Percentiles rank a stretch among this genome's conserved stretches.
Conservation (phyloP, 2,329 filamentous ascomycete species). For the Colletotrichum echinochloae region DNA sequence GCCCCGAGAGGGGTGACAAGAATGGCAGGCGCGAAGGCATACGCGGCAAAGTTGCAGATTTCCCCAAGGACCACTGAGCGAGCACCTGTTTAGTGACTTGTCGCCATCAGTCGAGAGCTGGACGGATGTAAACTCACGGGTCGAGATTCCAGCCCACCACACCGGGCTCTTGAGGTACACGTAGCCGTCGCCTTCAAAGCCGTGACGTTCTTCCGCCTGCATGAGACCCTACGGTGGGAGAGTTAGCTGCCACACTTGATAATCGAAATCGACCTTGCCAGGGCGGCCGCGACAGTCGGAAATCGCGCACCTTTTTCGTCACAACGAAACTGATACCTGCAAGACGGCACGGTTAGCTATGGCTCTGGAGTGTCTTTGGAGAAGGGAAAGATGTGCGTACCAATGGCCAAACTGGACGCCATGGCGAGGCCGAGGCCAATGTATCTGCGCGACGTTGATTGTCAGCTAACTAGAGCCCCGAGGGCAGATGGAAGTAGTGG, state of each 20-base stretch:
- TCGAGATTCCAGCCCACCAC: constrained; percentile 96
- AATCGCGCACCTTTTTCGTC: constrained; percentile 86
- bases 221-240: constrained; percentile 76
- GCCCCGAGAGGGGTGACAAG: constrained; percentile 95
- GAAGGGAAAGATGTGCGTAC: constrained; percentile 55
- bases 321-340: constrained; percentile 96
- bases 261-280: constrained; percentile 19
- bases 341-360: constrained; percentile 43
- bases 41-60: constrained; percentile 96
- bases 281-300: constrained; percentile 7
- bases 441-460: constrained; percentile 65
- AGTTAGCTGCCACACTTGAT: constrained; percentile 41
- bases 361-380: constrained; percentile 1
- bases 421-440: constrained; percentile 82
- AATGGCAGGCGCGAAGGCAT: constrained; percentile 98
- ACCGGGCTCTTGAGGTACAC: constrained; percentile 93
- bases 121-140: constrained; percentile 71
- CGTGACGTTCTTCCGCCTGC: constrained; percentile 89
- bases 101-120: not conserved
- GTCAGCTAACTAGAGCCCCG: constrained; percentile 47
- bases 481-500: constrained; percentile 17
- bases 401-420: constrained; percentile 80
- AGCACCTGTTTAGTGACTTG: constrained; percentile 22
- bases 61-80: constrained; percentile 89
- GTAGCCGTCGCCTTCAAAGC: constrained; percentile 96